These are phyloP conservation scores for Aspergillus felis DNA, from an alignment of 2,329 filamentous ascomycete genomes.

Conservation along the genomic window DNA sequence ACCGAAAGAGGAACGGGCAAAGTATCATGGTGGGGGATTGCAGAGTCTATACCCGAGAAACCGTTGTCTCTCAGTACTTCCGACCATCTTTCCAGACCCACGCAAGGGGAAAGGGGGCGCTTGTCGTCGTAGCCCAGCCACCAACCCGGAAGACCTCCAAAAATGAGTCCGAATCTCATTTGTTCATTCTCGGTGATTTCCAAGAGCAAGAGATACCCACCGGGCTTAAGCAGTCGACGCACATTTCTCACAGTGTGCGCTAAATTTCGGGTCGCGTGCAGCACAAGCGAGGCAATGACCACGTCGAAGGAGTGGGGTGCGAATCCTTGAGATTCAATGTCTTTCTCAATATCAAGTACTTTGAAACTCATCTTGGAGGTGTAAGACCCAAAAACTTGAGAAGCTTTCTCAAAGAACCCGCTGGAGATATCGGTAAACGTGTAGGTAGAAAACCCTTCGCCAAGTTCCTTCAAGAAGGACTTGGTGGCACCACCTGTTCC, in stretches of 20 bases:
- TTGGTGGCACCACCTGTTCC: conserved; percentile 43
- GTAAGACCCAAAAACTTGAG: conserved; percentile 22
- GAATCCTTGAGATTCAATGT: conserved; percentile 32
- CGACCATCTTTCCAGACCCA: conserved; percentile 26
- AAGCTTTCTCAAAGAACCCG: conserved; percentile 40
- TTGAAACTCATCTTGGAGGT: conserved; percentile 26
- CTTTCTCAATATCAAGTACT: conserved; percentile 28
- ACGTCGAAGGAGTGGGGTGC: conserved; percentile 29
- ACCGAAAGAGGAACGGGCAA: conserved; percentile 4
- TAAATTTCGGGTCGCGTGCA: conserved; percentile 35
- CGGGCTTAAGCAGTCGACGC: conserved; percentile 37
- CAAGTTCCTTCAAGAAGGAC: conserved; percentile 30
- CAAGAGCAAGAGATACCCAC: conserved; percentile 35
- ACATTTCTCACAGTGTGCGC: conserved; percentile 28
- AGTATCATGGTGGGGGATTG: not conserved
- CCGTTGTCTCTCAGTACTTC: not conserved
- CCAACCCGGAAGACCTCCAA: conserved; percentile 27
- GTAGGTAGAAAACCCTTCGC: conserved; percentile 31
- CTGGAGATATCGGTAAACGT: conserved; percentile 45
- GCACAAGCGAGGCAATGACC: conserved; percentile 35
- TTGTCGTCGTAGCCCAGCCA: conserved; percentile 28
- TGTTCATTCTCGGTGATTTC: too few relatives aligned
- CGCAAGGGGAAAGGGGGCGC: conserved; percentile 17
- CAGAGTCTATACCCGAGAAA: not conserved
- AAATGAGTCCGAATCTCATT: conserved; percentile 20